A percentile compares a stretch with the other conserved stretches of the same genome.
phyloP scores from a whole-genome alignment of 2,329 filamentous ascomycete species.

The Fusarium annulatum region DNA sequence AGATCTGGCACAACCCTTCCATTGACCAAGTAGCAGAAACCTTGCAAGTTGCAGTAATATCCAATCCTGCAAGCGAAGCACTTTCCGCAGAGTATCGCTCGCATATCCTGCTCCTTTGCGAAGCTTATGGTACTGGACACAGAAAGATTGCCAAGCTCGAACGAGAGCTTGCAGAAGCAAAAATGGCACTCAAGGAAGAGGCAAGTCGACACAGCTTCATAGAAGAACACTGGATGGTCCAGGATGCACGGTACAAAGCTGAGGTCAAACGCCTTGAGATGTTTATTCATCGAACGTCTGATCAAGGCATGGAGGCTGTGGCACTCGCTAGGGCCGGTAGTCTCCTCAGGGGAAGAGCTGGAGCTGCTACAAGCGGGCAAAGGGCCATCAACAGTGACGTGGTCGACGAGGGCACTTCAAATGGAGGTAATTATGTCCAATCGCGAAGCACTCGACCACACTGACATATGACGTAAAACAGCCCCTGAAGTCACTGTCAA shows the following conservation, averaged over 20 bases:
- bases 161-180: constrained; percentile 52
- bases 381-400: not conserved
- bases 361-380: not conserved
- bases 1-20: constrained; percentile 55
- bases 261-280: constrained; percentile 50
- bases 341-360: constrained; percentile 41
- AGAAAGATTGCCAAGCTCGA: constrained; percentile 50
- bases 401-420: not conserved
- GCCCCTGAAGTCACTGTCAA: not conserved
- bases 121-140: constrained; percentile 49
- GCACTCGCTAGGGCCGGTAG: constrained; percentile 56
- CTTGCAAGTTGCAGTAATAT: constrained; percentile 57
- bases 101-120: constrained; percentile 53
- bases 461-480: constrained; percentile 6
- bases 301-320: constrained; percentile 57
- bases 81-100: constrained; percentile 56
- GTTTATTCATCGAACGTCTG: constrained; percentile 52
- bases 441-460: not conserved
- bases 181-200: constrained; percentile 47
- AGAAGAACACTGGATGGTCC: constrained; percentile 39
- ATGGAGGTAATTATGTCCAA: constrained; percentile 10
- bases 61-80: constrained; percentile 47
- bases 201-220: constrained; percentile 47
- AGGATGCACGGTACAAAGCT: constrained; percentile 42
- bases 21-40: constrained; percentile 58